Conservation (phyloP, 306 rosid species). For the Senna siamea region DNA sequence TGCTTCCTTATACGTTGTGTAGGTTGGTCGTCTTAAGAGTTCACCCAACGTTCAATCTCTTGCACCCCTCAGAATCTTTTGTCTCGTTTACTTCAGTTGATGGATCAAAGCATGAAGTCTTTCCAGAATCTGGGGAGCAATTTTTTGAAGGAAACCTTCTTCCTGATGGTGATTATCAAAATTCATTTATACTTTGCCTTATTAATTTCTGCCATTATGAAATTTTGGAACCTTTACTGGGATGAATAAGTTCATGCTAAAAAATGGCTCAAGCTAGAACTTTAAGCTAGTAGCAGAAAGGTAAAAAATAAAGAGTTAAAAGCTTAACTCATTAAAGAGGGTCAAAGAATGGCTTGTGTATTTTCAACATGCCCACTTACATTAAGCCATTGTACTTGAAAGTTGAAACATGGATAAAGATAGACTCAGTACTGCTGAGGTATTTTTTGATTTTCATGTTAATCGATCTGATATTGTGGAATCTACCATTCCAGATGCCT, state of each 20-base stretch:
- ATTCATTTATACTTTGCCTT: slow-evolving; percentile 24
- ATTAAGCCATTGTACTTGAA: background rate
- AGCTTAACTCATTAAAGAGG: background rate
- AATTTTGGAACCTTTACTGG: slow-evolving; percentile 27
- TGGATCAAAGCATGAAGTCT: slow-evolving; percentile 77
- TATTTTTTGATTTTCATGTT: too few species aligned
- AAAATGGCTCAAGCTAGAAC: background rate
- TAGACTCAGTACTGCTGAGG: background rate
- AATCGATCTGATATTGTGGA: too few species aligned
- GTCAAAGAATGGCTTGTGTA: background rate
- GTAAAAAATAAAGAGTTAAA: background rate
- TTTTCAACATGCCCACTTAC: background rate
- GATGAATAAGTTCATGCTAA: slow-evolving; percentile 19
- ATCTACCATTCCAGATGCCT: background rate
- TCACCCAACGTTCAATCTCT: slow-evolving; percentile 77
- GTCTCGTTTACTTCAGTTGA: slow-evolving; percentile 77
- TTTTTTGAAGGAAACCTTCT: slow-evolving; percentile 65
- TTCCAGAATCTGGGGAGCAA: slow-evolving; percentile 82
- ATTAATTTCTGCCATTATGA: slow-evolving; percentile 6
- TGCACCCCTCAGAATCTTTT: slow-evolving; percentile 80
- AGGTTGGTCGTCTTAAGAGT: slow-evolving; percentile 93
- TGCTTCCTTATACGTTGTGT: slow-evolving; percentile 35
- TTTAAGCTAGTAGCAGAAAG: slow-evolving; percentile 7
- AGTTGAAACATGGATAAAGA: background rate
- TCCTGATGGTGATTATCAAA: slow-evolving; percentile 70